phyloP scores from a whole-genome alignment of 176 grass and related monocot species.

The Carex myosuroides region DNA sequence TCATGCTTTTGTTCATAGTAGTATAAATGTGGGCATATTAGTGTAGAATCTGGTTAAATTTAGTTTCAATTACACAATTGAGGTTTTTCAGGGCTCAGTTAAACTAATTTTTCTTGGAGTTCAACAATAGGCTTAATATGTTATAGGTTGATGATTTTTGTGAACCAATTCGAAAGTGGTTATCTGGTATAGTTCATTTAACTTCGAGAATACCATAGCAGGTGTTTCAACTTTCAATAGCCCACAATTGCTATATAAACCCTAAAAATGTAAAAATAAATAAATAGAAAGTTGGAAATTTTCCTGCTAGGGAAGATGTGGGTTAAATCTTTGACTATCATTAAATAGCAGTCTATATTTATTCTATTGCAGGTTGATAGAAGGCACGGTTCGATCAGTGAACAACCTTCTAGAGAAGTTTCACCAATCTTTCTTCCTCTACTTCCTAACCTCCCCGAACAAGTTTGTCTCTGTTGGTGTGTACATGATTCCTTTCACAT shows the following conservation, averaged over 20 bases:
- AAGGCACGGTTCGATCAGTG: conserved; percentile 77
- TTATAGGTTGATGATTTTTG: background rate
- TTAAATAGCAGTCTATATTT: background rate
- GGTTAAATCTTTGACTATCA: background rate
- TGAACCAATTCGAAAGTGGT: background rate
- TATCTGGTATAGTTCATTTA: background rate
- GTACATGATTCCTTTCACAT: conserved; percentile 91
- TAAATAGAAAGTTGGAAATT: background rate
- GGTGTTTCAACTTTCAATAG: background rate
- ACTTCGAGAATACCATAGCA: too few relatives aligned
- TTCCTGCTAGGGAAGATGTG: background rate
- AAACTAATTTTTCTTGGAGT: background rate
- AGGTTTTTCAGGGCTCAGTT: background rate
- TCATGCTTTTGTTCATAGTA: background rate
- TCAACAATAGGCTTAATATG: background rate
- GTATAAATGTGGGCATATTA: background rate
- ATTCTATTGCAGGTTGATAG: conserved; percentile 64
- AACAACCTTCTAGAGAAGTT: conserved; percentile 97
- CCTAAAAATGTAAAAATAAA: too few relatives aligned
- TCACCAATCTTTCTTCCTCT: conserved; percentile 97
- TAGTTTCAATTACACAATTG: background rate
- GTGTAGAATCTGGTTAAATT: background rate
- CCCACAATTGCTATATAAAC: background rate
- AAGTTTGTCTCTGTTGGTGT: conserved; percentile 96
- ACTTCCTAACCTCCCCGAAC: conserved; percentile 79